Evolutionary conservation across 352 stramenopile species (phyloP), one percentile per base, ranked within the genome.

Genomic region (Phytophthora rubi): DNA sequence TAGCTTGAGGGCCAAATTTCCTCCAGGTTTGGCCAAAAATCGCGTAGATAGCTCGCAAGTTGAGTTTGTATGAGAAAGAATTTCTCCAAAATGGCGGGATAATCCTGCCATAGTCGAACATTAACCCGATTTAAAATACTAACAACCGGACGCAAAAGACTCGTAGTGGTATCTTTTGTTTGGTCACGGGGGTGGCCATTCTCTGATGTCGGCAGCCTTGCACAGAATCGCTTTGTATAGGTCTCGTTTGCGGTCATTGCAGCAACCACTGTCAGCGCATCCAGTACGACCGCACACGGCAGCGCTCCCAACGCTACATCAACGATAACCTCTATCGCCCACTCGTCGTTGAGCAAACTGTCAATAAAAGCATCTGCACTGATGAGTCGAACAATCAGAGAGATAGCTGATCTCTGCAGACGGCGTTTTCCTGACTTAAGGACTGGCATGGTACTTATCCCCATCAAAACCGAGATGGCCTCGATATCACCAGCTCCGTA

Each of bases 21-120:
- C 15, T 73, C 47, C 26, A 73, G 30, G 21, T 48, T 51, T 26
- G 16, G 3, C 67, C 67, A 73, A 60, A 73, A 70, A 1, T 12
- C 35, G 10, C 37, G 54, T 9, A 65, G 2, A 37, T 52, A 49
- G 8, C 48, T 30, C 26, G 60, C 35, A 7, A 70, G 7, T 16
- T 73, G 42, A 33, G 54, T 52, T 55, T 73, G 67, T 28, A 73
- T 57, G 2, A 39, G 37, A 32, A 73, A 73, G 53, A 73, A 65
- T 5, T 35, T 32, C 21, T 64, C 42, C 10, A 73, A 23, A 35
- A 73, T 70, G 26, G 52, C 47, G 21, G 67, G 47, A 57, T 62
- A 18, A 12, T 35, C 23, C 54, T 65, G 28, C 60, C 67, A 73
- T n/a, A 73, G 33, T 23, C 54, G 62, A 2, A 70, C 33, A 21